These are phyloP conservation scores for Aspergillus sclerotialis DNA, from an alignment of 2,329 filamentous ascomycete genomes.

Conservation along the genomic window DNA sequence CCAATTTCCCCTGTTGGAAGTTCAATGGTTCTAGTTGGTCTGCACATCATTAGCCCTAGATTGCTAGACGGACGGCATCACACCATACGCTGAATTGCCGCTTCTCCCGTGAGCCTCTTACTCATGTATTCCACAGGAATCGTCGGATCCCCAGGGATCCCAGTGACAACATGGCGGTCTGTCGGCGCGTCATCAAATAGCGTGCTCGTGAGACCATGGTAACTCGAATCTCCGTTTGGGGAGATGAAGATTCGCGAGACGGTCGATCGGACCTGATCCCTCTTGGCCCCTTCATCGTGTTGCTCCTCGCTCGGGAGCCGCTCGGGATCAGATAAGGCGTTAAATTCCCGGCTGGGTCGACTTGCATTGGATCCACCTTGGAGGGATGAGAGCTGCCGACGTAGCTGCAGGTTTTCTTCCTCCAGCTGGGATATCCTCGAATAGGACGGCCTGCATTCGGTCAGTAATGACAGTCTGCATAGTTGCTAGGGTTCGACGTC, in stretches of 20 bases:
- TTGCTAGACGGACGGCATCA: not conserved
- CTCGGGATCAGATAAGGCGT: too few relatives aligned
- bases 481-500: too few relatives aligned
- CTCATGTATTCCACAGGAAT: conserved; percentile 23
- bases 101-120: conserved; percentile 42
- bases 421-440: conserved; percentile 15
- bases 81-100: conserved; percentile 36
- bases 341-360: too few relatives aligned
- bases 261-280: not conserved
- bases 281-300: not conserved
- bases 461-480: too few relatives aligned
- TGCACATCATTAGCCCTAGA: conserved; percentile 31
- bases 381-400: too few relatives aligned
- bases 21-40: conserved; percentile 45
- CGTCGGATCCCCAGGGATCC: not conserved
- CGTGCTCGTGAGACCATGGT: conserved; percentile 1
- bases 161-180: conserved; percentile 39
- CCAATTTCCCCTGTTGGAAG: conserved; percentile 39
- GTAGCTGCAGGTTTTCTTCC: conserved; percentile 1
- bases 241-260: conserved; percentile 16
- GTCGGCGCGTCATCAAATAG: conserved; percentile 33
- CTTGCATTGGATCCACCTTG: too few relatives aligned
- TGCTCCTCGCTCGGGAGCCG: too few relatives aligned
- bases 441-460: too few relatives aligned
- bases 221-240: conserved; percentile 16